Percentiles rank a stretch among this genome's conserved stretches.
phyloP scores from a whole-genome alignment of 352 stramenopile genomes.

The Globisporangium nagaii region DNA sequence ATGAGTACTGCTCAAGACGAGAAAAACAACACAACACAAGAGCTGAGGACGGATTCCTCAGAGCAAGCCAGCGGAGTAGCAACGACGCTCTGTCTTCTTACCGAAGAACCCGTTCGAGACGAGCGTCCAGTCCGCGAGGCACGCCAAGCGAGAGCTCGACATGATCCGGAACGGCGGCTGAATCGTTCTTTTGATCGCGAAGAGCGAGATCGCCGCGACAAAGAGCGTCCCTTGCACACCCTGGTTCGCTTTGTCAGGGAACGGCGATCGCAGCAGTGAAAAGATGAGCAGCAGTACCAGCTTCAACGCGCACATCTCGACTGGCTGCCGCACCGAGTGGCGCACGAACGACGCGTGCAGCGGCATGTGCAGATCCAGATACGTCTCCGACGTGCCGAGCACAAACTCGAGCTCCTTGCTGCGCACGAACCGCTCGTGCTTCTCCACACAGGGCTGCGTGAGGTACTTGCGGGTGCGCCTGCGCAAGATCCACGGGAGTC shows the following conservation, averaged over 20 bases:
- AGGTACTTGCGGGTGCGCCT: constrained; percentile 25
- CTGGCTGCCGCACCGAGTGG: constrained; percentile 20
- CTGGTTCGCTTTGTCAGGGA: constrained; percentile 33
- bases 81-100: constrained; percentile 14
- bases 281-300: constrained; percentile 42
- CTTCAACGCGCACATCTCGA: constrained; percentile 43
- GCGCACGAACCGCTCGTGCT: constrained; percentile 45
- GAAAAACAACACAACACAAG: background rate
- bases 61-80: background rate
- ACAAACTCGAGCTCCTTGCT: constrained; percentile 54
- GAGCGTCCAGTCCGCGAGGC: constrained; percentile 32
- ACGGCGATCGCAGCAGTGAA: constrained; percentile 36
- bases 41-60: background rate
- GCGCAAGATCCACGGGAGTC: constrained; percentile 33
- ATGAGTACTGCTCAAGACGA: constrained; percentile 29
- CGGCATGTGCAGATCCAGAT: constrained; percentile 53
- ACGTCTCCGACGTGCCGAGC: constrained; percentile 45
- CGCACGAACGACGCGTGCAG: constrained; percentile 41
- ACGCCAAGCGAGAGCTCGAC: constrained; percentile 29
- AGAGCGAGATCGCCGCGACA: constrained; percentile 19
- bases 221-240: constrained; percentile 46
- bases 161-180: constrained; percentile 25
- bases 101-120: constrained; percentile 44
- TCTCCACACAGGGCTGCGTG: constrained; percentile 17
- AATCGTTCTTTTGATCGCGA: constrained; percentile 20